Conservation (phyloP, 2,329 filamentous ascomycete species). For the Sclerotinia minor region DNA sequence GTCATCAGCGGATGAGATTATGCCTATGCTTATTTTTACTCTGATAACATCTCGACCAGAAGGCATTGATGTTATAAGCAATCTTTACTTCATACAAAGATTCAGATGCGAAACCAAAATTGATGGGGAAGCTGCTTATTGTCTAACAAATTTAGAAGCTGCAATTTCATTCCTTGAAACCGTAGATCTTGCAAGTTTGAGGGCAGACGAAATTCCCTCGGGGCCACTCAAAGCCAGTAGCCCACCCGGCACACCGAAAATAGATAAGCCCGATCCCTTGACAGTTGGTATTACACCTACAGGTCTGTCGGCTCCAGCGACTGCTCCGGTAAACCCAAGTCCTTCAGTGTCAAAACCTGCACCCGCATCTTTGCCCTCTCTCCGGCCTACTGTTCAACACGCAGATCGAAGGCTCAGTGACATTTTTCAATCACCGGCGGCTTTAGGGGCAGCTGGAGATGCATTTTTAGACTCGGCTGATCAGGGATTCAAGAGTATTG, state of each 20-base stretch:
- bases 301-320: constrained; percentile 30
- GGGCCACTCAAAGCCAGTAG: constrained; percentile 61
- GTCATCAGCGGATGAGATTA: constrained; percentile 94
- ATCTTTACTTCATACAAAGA: constrained; percentile 89
- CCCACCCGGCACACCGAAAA: constrained; percentile 50
- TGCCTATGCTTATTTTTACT: constrained; percentile 94
- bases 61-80: constrained; percentile 85
- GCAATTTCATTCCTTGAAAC: constrained; percentile 93
- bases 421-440: constrained; percentile 79
- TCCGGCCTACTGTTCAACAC: constrained; percentile 43
- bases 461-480: constrained; percentile 86
- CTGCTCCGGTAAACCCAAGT: constrained; percentile 34
- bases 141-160: constrained; percentile 92
- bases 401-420: constrained; percentile 80
- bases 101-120: constrained; percentile 85
- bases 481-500: constrained; percentile 87
- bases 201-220: constrained; percentile 73
- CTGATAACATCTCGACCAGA: constrained; percentile 88
- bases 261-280: constrained; percentile 34
- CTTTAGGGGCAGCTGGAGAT: constrained; percentile 79
- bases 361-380: constrained; percentile 38
- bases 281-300: constrained; percentile 42
- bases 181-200: constrained; percentile 85
- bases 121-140: constrained; percentile 93
- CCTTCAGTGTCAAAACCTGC: constrained; percentile 42